Evolutionary conservation across 148 eudicot species (phyloP), one percentile per base, ranked within the genome.

Genomic region (Vaccinium corymbosum): DNA sequence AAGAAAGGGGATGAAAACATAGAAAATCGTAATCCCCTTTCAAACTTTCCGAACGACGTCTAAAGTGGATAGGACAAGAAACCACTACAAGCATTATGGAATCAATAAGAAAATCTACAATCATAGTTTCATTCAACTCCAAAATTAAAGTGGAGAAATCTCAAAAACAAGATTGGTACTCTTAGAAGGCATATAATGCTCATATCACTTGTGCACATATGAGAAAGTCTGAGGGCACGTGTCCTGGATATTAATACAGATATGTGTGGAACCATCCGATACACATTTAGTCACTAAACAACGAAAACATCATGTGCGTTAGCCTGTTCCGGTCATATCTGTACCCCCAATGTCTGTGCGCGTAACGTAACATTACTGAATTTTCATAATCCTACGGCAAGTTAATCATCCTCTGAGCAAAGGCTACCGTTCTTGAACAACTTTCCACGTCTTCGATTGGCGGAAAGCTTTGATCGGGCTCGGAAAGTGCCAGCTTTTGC

Each of bases 381-480:
- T 59, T 59, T 19, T 59, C 25, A 59, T 1, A 57, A 5, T 53
- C 17, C 16, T 55, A 55, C 1, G 59, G 1, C 19, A 76, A 46
- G n/a, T 19, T 8, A 20, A 78, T 89, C 88, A 91, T 80, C 90
- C 92, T 86, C 91, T 87, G 62, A 86, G 84, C 85, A 88, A 78
- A 19, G 96, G 91, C 42, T 93, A 92, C 10, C 89, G 89, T 61
- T 90, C 93, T 13, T 89, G 89, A 20, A 83, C 89, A 9, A 95
- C 83, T 81, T 90, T 93, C 0, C 92, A 81, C 3, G 90, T 83
- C 61, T 89, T 92, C 1, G 91, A 77, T 0, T 88, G 90, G 70
- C 95, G 91, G 84, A 95, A 95, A 52, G 83, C 94, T 80, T 90
- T 93, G 86, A 94, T 90, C 76, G 96, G 96, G 82, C 97, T 94